Conservation (phyloP, 495 filamentous ascomycete genomes). For the Recurvomyces mirabilis region DNA sequence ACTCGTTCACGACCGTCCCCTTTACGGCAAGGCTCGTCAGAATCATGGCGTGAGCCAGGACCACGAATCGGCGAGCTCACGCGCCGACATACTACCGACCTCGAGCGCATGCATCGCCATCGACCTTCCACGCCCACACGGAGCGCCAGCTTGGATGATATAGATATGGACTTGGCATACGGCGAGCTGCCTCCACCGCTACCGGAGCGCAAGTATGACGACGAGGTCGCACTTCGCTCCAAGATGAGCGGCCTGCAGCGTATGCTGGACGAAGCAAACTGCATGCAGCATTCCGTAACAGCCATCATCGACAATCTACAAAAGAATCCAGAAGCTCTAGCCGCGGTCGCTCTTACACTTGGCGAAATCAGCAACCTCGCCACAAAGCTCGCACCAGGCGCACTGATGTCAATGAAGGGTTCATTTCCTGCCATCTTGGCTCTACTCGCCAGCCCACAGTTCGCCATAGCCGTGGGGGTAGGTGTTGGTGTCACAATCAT, state of each 20-base stretch:
- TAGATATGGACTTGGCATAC: slow-evolving; percentile 86
- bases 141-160: slow-evolving; percentile 43
- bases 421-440: slow-evolving; percentile 76
- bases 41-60: slow-evolving; percentile 3
- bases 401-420: slow-evolving; percentile 60
- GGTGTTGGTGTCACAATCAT: slow-evolving; percentile 83
- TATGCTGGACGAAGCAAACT: slow-evolving; percentile 74
- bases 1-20: slow-evolving; percentile 21
- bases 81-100: slow-evolving; percentile 26
- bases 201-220: slow-evolving; percentile 28
- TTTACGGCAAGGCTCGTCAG: slow-evolving; percentile 10
- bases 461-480: slow-evolving; percentile 82
- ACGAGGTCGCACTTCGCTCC: slow-evolving; percentile 49
- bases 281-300: slow-evolving; percentile 71
- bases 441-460: slow-evolving; percentile 79
- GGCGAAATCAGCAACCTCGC: slow-evolving; percentile 79
- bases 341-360: slow-evolving; percentile 83
- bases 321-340: slow-evolving; percentile 83
- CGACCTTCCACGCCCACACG: slow-evolving; percentile 11
- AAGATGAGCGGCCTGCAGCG: slow-evolving; percentile 58
- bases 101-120: slow-evolving; percentile 9
- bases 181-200: slow-evolving; percentile 52
- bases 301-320: slow-evolving; percentile 79
- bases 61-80: slow-evolving; percentile 23
- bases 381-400: slow-evolving; percentile 74